These are phyloP conservation scores for Microbotryum intermedium DNA, from an alignment of 1,284 basidiomycete species.

Conservation along the genomic window DNA sequence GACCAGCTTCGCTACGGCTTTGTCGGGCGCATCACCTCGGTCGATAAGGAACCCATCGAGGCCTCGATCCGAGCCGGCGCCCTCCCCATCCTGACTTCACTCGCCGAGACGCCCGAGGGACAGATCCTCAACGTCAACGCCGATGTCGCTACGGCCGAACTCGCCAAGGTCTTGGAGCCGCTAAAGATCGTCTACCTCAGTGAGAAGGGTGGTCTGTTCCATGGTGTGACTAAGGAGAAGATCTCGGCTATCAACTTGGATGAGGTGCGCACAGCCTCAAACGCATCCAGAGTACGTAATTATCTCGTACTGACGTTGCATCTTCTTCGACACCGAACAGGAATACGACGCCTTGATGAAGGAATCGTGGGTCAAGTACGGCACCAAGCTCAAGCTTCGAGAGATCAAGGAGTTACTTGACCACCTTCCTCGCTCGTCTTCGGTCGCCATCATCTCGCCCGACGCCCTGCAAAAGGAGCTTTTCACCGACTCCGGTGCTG, in stretches of 20 bases:
- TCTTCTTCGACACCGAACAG: conserved; percentile 40
- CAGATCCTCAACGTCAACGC: conserved; percentile 96
- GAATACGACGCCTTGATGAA: conserved; percentile 97
- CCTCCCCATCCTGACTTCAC: conserved; percentile 80
- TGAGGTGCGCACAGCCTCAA: conserved; percentile 53
- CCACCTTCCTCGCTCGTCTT: conserved; percentile 93
- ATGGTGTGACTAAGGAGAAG: conserved; percentile 91
- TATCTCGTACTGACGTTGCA: not conserved
- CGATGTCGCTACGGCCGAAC: conserved; percentile 89
- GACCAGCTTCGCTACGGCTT: conserved; percentile 89
- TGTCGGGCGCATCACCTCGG: conserved; percentile 82
- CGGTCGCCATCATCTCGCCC: conserved; percentile 94
- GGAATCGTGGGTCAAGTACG: conserved; percentile 99
- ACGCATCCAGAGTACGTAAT: not conserved
- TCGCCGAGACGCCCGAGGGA: conserved; percentile 82
- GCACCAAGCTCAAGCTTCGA: conserved; percentile 97
- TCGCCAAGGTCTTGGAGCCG: conserved; percentile 93
- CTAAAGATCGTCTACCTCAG: conserved; percentile 98
- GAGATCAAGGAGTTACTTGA: conserved; percentile 99
- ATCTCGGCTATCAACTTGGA: conserved; percentile 94
- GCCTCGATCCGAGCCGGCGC: conserved; percentile 88
- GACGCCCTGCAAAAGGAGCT: conserved; percentile 93
- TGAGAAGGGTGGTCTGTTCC: conserved; percentile 96
- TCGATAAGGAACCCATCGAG: conserved; percentile 90
- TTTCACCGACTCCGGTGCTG: conserved; percentile 96